These are phyloP conservation scores for Thielaviopsis euricoi DNA, from an alignment of 2,329 filamentous ascomycete genomes.

Conservation along the genomic window DNA sequence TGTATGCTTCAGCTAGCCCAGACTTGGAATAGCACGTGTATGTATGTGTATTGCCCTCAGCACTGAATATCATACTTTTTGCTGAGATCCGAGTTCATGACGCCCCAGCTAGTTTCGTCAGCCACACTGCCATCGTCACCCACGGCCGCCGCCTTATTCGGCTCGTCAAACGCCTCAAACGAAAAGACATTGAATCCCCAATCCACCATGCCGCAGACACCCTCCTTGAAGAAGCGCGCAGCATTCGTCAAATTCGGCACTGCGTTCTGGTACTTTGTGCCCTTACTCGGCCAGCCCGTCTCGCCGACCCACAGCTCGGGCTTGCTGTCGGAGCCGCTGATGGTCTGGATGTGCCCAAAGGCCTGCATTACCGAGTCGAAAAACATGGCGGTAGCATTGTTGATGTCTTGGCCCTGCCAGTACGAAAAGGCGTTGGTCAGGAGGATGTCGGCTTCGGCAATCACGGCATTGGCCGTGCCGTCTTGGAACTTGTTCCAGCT, in stretches of 20 bases:
- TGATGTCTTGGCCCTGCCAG: slow-evolving; percentile 48
- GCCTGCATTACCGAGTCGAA: slow-evolving; percentile 52
- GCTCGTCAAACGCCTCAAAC: slow-evolving; percentile 60
- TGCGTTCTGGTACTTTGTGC: slow-evolving; percentile 43
- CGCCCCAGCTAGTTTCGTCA: slow-evolving; percentile 55
- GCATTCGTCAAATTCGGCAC: slow-evolving; percentile 43
- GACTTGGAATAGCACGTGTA: neutral
- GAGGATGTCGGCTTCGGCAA: slow-evolving; percentile 41
- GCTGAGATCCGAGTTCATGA: slow-evolving; percentile 42
- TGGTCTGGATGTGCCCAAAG: slow-evolving; percentile 41
- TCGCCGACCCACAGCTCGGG: slow-evolving; percentile 55
- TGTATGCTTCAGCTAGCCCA: neutral
- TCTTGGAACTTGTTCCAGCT: slow-evolving; percentile 58
- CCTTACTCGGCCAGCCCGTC: slow-evolving; percentile 49
- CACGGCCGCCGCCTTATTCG: slow-evolving; percentile 48
- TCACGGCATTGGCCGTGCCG: slow-evolving; percentile 48
- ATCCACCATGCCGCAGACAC: slow-evolving; percentile 45
- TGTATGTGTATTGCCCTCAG: too few species aligned
- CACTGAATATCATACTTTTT: slow-evolving; percentile 31
- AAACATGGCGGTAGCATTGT: slow-evolving; percentile 41
- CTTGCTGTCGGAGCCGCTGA: slow-evolving; percentile 25
- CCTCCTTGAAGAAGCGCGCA: slow-evolving; percentile 40
- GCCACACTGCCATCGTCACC: slow-evolving; percentile 45
- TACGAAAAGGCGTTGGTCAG: slow-evolving; percentile 56
- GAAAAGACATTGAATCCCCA: slow-evolving; percentile 56